A percentile compares a stretch with the other conserved stretches of the same genome.
Evolutionary conservation across 2,329 filamentous ascomycete species (phyloP).

Genomic region (Colletotrichum lentis): DNA sequence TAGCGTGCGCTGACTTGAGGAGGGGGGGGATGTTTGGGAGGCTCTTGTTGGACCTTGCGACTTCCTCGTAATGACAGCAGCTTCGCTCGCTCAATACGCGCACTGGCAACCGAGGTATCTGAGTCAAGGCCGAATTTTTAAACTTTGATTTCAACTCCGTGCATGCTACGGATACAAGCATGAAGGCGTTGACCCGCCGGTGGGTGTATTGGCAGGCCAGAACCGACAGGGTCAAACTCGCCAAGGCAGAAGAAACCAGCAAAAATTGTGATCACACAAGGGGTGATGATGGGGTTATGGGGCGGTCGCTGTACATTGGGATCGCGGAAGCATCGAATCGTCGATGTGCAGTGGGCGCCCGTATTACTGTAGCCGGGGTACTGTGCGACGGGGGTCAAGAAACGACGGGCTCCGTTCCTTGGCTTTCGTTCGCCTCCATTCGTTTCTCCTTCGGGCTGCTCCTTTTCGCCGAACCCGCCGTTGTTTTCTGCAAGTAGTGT

Average conservation of each 20-base stretch:
- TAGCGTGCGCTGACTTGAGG: background rate
- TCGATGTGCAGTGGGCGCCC: background rate
- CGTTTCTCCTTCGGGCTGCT: background rate
- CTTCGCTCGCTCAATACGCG: too few species aligned
- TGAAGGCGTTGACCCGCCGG: background rate
- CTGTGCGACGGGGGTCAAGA: conserved; percentile 1
- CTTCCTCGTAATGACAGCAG: background rate
- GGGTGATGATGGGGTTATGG: conserved; percentile 1
- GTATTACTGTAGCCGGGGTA: background rate
- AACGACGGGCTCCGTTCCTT: conserved; percentile 8
- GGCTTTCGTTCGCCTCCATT: conserved; percentile 14
- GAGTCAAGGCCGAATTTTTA: conserved; percentile 17
- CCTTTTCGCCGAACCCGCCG: conserved; percentile 16
- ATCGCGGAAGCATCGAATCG: conserved; percentile 5
- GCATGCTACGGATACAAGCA: background rate
- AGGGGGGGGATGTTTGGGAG: background rate
- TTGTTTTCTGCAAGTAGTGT: background rate
- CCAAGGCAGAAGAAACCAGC: conserved; percentile 24
- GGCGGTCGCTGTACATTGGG: too few species aligned
- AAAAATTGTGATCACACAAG: conserved; percentile 19
- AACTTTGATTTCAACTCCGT: conserved; percentile 14
- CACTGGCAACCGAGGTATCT: background rate
- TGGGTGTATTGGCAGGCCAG: background rate
- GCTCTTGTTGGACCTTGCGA: too few species aligned
- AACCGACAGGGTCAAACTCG: background rate